Evolutionary conservation across 2,329 filamentous ascomycete genomes (phyloP).

Genomic region (Zymoseptoria pseudotritici): DNA sequence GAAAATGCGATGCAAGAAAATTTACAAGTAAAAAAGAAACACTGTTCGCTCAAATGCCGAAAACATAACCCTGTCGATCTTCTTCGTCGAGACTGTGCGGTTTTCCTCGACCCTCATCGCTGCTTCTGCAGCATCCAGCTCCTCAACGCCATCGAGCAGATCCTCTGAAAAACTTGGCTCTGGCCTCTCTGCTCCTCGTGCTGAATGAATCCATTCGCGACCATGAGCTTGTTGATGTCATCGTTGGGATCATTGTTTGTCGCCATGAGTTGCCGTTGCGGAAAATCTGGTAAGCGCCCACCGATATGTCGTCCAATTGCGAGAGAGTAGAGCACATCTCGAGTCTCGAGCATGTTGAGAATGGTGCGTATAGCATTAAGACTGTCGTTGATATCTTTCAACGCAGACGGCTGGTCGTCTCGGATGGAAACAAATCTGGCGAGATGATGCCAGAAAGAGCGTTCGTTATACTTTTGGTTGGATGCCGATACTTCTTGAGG

Average conservation of each 20-base stretch:
- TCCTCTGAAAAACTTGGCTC: conserved; percentile 42
- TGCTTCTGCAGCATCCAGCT: conserved; percentile 34
- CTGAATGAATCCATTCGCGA: conserved; percentile 43
- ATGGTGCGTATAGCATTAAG: conserved; percentile 60
- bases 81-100: neutral
- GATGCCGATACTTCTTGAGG: conserved; percentile 27
- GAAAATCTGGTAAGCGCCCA: conserved; percentile 46
- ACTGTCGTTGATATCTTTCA: conserved; percentile 54
- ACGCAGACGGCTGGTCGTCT: conserved; percentile 47
- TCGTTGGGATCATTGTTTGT: conserved; percentile 31
- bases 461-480: conserved; percentile 40
- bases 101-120: conserved; percentile 2
- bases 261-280: conserved; percentile 20
- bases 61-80: neutral
- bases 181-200: conserved; percentile 39
- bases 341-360: conserved; percentile 74
- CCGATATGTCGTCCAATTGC: conserved; percentile 71
- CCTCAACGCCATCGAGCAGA: conserved; percentile 43
- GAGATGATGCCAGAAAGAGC: conserved; percentile 76
- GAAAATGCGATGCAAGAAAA: conserved; percentile 1
- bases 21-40: neutral
- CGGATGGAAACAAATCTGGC: conserved; percentile 63
- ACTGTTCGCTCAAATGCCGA: neutral
- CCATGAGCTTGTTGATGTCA: conserved; percentile 38
- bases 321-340: conserved; percentile 85